These are phyloP conservation scores for Candida taoyuanica DNA, from an alignment of 805 yeast species.

Conservation along the genomic window DNA sequence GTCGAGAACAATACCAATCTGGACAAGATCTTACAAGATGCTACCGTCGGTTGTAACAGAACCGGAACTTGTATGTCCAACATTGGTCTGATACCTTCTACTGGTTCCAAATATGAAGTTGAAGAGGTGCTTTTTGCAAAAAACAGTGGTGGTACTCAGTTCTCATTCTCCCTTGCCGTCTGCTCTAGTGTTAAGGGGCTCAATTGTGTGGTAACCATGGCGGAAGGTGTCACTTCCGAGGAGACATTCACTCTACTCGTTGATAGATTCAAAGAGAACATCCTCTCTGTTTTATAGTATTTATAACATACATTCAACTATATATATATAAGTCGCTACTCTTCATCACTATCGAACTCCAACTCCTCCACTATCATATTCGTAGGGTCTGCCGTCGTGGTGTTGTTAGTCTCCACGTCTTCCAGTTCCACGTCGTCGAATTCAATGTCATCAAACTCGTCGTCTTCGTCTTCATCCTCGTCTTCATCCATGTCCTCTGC, in stretches of 20 bases:
- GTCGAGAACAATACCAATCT: conserved; percentile 9
- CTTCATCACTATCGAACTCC: conserved; percentile 28
- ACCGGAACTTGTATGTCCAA: conserved; percentile 19
- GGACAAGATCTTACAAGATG: conserved; percentile 12
- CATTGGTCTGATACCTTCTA: conserved; percentile 13
- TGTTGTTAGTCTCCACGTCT: no score
- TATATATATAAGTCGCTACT: conserved; percentile 20
- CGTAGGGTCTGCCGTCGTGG: conserved; percentile 1
- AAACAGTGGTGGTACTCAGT: conserved; percentile 14
- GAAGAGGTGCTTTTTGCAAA: conserved; percentile 16
- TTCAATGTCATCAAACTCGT: conserved; percentile 45
- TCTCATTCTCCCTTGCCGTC: conserved; percentile 11
- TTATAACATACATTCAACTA: conserved; percentile 1
- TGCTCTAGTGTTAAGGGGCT: conserved; percentile 13
- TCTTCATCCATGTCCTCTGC: conserved; percentile 24
- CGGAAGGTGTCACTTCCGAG: conserved; percentile 4
- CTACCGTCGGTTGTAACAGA: conserved; percentile 10
- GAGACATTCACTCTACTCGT: conserved; percentile 12
- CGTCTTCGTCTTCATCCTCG: conserved; percentile 41
- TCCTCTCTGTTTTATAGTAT: conserved; percentile 1
- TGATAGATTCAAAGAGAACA: conserved; percentile 8
- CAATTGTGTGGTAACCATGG: conserved; percentile 16
- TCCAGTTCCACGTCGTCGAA: no score
- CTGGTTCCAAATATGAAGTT: conserved; percentile 3
- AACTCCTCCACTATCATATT: conserved; percentile 19